Evolutionary conservation across 202 grass and related monocot genomes (phyloP).

Genomic region (Bolboschoenoplectus hybrid): DNA sequence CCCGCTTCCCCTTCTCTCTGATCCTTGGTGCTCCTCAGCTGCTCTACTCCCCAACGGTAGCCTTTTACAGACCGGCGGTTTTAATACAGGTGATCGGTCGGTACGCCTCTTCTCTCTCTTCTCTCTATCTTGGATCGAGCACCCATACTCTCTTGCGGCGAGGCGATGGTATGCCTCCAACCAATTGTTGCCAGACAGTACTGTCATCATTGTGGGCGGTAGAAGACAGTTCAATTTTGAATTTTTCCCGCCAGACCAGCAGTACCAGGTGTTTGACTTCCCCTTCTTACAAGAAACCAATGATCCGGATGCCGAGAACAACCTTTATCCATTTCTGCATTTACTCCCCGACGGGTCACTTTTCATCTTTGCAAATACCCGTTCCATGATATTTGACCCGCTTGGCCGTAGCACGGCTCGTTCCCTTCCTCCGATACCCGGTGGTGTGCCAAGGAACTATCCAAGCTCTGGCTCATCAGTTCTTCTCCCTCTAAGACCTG

Average conservation of each 20-base stretch:
- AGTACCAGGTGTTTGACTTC: slow-evolving; percentile 47
- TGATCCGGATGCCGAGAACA: slow-evolving; percentile 63
- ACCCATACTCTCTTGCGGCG: slow-evolving; percentile 43
- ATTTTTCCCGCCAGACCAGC: slow-evolving; percentile 51
- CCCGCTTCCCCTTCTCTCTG: slow-evolving; percentile 63
- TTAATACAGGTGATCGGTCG: slow-evolving; percentile 66
- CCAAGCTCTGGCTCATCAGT: slow-evolving; percentile 68
- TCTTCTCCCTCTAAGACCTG: slow-evolving; percentile 54
- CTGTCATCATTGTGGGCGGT: slow-evolving; percentile 69
- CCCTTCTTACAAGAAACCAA: slow-evolving; percentile 78
- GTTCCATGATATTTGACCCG: slow-evolving; percentile 61
- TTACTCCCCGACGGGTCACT: slow-evolving; percentile 77
- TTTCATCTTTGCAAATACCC: slow-evolving; percentile 82
- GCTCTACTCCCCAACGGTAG: slow-evolving; percentile 79
- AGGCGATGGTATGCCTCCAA: slow-evolving; percentile 71
- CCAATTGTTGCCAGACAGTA: slow-evolving; percentile 63
- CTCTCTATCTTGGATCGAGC: slow-evolving; percentile 57
- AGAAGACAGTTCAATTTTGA: slow-evolving; percentile 82
- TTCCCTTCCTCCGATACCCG: slow-evolving; percentile 50
- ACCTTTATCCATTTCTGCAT: slow-evolving; percentile 93
- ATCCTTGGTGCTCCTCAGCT: slow-evolving; percentile 89
- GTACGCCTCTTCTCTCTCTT: slow-evolving; percentile 66
- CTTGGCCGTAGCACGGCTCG: slow-evolving; percentile 45
- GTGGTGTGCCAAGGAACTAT: slow-evolving; percentile 62
- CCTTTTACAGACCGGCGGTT: slow-evolving; percentile 76